Evolutionary conservation across 768 basidiomycete species (phyloP).

Genomic region (Fomitopsis pulvina): DNA sequence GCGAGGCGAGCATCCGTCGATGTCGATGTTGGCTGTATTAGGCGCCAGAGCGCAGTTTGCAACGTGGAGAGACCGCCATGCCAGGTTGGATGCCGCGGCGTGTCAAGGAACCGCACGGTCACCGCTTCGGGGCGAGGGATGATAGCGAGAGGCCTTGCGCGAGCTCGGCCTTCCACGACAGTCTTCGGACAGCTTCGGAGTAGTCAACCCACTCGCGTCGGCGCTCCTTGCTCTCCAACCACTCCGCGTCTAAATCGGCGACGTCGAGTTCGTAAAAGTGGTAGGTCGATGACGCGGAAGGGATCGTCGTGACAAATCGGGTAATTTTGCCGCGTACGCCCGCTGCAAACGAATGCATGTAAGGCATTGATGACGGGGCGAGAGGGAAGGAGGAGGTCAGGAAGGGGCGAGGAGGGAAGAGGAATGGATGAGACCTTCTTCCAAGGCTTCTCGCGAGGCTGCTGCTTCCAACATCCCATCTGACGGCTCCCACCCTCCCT

Average conservation of each 20-base stretch:
- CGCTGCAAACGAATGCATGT: constrained; percentile 43
- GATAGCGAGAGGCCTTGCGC: constrained; percentile 69
- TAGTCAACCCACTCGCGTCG: constrained; percentile 86
- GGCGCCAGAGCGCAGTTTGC: neutral
- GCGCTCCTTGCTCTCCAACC: constrained; percentile 78
- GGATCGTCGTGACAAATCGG: constrained; percentile 79
- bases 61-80: neutral
- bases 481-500: constrained; percentile 84
- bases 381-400: constrained; percentile 20
- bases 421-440: constrained; percentile 92
- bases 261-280: constrained; percentile 92
- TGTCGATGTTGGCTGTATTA: neutral
- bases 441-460: constrained; percentile 86
- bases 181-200: constrained; percentile 64
- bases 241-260: constrained; percentile 64
- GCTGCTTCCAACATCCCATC: constrained; percentile 81
- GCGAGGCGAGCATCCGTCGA: neutral
- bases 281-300: constrained; percentile 72
- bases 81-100: neutral
- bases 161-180: constrained; percentile 84
- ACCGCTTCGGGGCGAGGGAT: constrained; percentile 57
- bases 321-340: constrained; percentile 85
- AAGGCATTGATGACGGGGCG: constrained; percentile 20
- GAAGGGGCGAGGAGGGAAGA: constrained; percentile 55
- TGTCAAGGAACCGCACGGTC: constrained; percentile 3